phyloP scores from a whole-genome alignment of 208 protist species.

The Lotmaria passim region DNA sequence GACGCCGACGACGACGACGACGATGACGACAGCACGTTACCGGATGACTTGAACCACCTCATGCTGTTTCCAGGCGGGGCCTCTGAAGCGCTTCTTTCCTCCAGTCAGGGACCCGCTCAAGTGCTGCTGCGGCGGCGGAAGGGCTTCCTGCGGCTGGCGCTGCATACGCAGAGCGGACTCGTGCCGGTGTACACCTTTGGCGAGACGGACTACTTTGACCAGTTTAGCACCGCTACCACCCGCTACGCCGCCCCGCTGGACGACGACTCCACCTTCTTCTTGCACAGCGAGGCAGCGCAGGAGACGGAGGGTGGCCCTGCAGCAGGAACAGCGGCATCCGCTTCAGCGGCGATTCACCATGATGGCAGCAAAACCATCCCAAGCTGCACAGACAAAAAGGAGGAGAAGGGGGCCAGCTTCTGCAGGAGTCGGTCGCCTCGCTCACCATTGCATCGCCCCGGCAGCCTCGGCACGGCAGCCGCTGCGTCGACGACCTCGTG shows the following conservation, averaged over 20 bases:
- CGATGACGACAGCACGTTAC: conserved; percentile 15
- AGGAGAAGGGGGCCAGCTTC: background rate
- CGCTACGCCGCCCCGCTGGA: conserved; percentile 30
- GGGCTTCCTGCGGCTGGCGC: conserved; percentile 57
- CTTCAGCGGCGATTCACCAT: no score
- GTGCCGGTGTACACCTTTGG: conserved; percentile 63
- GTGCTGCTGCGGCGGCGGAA: conserved; percentile 53
- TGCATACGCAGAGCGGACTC: conserved; percentile 45
- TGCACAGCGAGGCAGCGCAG: background rate
- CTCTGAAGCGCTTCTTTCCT: conserved; percentile 52
- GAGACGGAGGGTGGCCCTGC: no score
- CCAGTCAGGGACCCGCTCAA: conserved; percentile 32
- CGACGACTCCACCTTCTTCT: conserved; percentile 29
- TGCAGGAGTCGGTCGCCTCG: background rate
- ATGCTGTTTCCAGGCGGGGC: conserved; percentile 60
- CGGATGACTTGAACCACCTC: conserved; percentile 41
- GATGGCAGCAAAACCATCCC: no score
- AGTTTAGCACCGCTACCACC: conserved; percentile 30
- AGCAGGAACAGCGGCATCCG: no score
- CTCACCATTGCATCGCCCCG: background rate
- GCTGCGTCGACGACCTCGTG: background rate
- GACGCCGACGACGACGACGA: conserved; percentile 9
- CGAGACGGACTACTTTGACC: conserved; percentile 62
- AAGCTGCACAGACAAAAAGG: background rate
- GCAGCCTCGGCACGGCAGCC: background rate